Evolutionary conservation across 345 rosid genomes (phyloP), one percentile per base, ranked within the genome.

Genomic region (Anastatica hierochuntica): DNA sequence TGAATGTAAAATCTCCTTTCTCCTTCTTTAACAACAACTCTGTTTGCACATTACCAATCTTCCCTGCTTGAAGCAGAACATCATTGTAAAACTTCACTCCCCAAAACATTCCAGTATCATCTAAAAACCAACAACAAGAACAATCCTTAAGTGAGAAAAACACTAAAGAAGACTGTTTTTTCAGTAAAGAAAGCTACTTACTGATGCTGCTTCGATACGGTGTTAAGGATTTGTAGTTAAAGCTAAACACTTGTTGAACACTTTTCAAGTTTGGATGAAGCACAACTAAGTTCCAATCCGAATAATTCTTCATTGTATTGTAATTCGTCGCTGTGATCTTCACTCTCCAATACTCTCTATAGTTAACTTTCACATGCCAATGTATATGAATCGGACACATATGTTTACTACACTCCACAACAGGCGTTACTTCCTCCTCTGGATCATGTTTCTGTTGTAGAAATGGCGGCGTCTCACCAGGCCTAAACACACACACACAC

Each of bases 351-450:
- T 80, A 86, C 41, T 76, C 70, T 53, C 38, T 79, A 66, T 90
- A 90, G 60, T 79, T 84, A 41, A 80, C 76, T 65, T 86, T 90
- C n/a, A 90, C 76, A 19, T 90, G 97, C 97, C 97, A 90, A 55
- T 86, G 97, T 9, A 86, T 76, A 29, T 67, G 52, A 15, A 84
- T 69, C 0, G 96, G 97, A 67, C 97, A 90, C 88, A 79, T 78
- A 54, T 90, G 96, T 4, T 52, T 42, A 1, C 94, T 19, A 21
- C 97, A 90, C 43, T 70, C 59, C 3, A 84, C 94, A 7, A 80
- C 34, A 11, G 81, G 70, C 1, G 66, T 14, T 24, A 23, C 43
- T 56, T 68, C 85, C 24, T 37, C 70, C 5, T 48, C 54, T 0
- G 74, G 69, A 58, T 79, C 74, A 5, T 70, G 78, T 16, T 67